Evolutionary conservation across 495 filamentous ascomycete genomes (phyloP).

Genomic region (Cercophora scortea): DNA sequence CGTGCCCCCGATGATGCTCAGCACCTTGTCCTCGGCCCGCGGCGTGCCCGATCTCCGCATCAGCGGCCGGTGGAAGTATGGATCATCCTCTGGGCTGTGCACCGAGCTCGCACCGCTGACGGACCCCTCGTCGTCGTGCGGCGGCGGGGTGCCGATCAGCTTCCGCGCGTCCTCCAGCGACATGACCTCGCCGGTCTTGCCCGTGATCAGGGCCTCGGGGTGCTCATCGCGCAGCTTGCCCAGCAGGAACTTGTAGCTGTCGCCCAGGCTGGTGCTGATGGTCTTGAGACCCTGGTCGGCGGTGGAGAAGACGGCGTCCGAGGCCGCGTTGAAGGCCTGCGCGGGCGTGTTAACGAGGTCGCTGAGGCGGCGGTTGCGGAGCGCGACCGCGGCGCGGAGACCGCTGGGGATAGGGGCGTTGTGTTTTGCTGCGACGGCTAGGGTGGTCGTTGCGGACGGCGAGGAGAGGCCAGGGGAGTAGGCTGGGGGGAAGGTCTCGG

Average conservation of each 20-base stretch:
- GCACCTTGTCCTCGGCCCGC: slow-evolving; percentile 46
- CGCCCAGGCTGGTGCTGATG: slow-evolving; percentile 78
- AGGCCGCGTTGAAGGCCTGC: slow-evolving; percentile 70
- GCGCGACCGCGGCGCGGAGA: slow-evolving; percentile 36
- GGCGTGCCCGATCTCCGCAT: slow-evolving; percentile 17
- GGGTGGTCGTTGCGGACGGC: neutral
- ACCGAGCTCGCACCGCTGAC: slow-evolving; percentile 38
- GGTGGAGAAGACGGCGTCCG: slow-evolving; percentile 73
- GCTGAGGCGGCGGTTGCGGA: slow-evolving; percentile 57
- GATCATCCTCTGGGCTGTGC: slow-evolving; percentile 32
- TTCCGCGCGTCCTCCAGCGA: slow-evolving; percentile 89
- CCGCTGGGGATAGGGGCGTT: slow-evolving; percentile 29
- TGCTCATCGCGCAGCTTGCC: slow-evolving; percentile 71
- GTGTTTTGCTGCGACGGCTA: slow-evolving; percentile 22
- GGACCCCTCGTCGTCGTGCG: slow-evolving; percentile 41
- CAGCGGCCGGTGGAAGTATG: no score
- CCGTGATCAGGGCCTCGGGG: slow-evolving; percentile 26
- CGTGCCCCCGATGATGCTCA: slow-evolving; percentile 53
- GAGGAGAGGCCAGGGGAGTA: slow-evolving; percentile 27
- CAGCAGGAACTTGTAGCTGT: slow-evolving; percentile 88
- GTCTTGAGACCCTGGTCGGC: slow-evolving; percentile 88
- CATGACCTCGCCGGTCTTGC: slow-evolving; percentile 33
- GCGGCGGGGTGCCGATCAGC: slow-evolving; percentile 65
- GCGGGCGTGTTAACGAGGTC: slow-evolving; percentile 78
- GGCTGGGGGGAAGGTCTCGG: slow-evolving; percentile 43